Percentiles rank a stretch among this genome's conserved stretches.
phyloP scores from a whole-genome alignment of 352 stramenopile species.

The Globisporangium takayamanum region DNA sequence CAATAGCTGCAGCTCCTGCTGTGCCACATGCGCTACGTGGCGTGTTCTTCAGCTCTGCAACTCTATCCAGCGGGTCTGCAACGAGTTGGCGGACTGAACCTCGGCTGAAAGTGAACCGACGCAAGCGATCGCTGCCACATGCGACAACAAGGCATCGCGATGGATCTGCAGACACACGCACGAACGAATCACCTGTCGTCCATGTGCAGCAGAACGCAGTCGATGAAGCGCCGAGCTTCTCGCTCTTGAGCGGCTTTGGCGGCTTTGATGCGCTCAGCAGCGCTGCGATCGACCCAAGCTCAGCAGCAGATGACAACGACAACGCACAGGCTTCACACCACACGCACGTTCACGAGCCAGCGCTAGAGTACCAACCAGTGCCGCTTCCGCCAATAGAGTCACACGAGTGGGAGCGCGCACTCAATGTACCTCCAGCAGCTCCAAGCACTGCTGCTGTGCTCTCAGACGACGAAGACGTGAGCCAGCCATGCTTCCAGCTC shows the following conservation, averaged over 20 bases:
- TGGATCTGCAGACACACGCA: background rate
- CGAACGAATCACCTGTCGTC: background rate
- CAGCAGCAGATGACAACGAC: conserved; percentile 6
- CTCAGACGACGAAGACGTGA: conserved; percentile 10
- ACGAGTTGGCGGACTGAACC: conserved; percentile 24
- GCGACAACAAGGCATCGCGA: background rate
- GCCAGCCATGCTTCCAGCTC: conserved; percentile 46
- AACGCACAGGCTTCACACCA: background rate
- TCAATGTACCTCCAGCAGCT: too few relatives aligned
- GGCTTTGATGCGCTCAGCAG: background rate
- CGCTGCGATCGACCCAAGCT: background rate
- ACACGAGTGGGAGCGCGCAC: background rate
- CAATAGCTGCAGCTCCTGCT: background rate
- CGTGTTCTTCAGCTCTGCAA: conserved; percentile 38
- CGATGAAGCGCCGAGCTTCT: conserved; percentile 11
- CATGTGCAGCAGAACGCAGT: conserved; percentile 3
- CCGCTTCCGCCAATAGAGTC: background rate
- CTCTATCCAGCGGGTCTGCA: background rate
- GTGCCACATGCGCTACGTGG: conserved; percentile 9
- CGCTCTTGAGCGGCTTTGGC: conserved; percentile 1
- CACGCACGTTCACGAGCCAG: background rate
- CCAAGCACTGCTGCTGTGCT: background rate
- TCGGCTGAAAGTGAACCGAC: conserved; percentile 29
- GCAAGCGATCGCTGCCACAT: conserved; percentile 6
- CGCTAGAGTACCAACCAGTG: conserved; percentile 1